These are phyloP conservation scores for Aspergillus amoenus DNA, from an alignment of 2,329 filamentous ascomycete genomes.

Conservation along the genomic window DNA sequence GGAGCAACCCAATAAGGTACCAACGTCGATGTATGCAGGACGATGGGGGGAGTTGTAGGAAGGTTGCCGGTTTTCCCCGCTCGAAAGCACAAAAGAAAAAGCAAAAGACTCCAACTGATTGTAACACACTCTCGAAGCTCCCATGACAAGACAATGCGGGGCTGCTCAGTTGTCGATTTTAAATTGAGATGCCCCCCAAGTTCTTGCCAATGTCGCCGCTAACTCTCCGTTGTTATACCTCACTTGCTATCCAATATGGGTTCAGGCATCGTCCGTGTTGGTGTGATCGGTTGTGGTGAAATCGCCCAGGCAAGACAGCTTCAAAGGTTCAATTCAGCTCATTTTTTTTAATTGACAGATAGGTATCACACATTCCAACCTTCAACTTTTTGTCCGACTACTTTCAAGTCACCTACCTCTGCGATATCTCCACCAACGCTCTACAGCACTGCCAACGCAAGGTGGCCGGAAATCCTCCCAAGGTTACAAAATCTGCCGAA, in stretches of 20 bases:
- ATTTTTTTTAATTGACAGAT: not conserved
- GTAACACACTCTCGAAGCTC: not conserved
- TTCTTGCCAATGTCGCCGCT: not conserved
- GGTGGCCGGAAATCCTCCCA: conserved; percentile 20
- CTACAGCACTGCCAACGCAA: conserved; percentile 40
- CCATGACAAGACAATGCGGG: too few species aligned
- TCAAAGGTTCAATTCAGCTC: too few species aligned
- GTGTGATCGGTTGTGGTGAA: conserved; percentile 44
- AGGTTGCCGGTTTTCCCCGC: not conserved
- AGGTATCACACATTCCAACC: conserved; percentile 48
- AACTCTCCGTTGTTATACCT: not conserved
- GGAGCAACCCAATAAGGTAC: too few species aligned
- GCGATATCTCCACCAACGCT: conserved; percentile 51
- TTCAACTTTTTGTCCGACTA: conserved; percentile 45
- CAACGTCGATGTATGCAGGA: not conserved
- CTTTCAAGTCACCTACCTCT: conserved; percentile 51
- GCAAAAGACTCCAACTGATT: too few species aligned
- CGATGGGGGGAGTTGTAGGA: not conserved
- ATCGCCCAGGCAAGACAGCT: conserved; percentile 43
- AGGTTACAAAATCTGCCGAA: conserved; percentile 37
- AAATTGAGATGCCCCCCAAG: not conserved
- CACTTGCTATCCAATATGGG: not conserved
- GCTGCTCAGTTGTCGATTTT: too few species aligned
- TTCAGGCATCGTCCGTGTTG: not conserved
- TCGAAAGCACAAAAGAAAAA: not conserved